phyloP scores from a whole-genome alignment of 352 stramenopile species.

The Phytophthora niederhauseri region DNA sequence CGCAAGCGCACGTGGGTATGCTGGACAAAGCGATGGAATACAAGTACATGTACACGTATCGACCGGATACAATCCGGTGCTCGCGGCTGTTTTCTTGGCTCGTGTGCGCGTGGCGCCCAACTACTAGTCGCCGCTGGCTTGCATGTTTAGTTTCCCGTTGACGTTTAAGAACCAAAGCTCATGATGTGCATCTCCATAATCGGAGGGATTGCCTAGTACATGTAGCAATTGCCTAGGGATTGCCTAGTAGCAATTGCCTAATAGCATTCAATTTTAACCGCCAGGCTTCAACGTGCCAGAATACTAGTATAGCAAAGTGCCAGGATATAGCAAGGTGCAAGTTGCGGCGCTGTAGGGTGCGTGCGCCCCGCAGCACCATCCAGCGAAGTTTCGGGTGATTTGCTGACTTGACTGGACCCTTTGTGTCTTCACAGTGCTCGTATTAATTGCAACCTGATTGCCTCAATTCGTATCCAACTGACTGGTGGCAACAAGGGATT shows the following conservation, averaged over 20 bases:
- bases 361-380: not conserved
- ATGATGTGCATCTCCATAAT: not conserved
- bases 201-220: not conserved
- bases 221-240: not conserved
- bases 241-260: no score
- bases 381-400: not conserved
- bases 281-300: not conserved
- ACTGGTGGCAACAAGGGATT: not conserved
- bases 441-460: not conserved
- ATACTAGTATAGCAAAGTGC: not conserved
- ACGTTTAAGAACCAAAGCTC: not conserved
- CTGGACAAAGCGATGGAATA: not conserved
- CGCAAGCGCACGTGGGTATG: not conserved
- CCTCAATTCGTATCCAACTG: not conserved
- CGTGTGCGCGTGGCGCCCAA: no score
- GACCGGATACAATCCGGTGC: no score
- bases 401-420: not conserved
- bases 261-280: no score
- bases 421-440: no score
- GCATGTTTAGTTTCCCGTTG: not conserved
- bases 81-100: not conserved
- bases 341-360: not conserved
- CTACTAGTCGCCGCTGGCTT: no score
- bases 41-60: not conserved
- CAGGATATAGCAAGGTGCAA: conserved; percentile 1